These are phyloP conservation scores for Kickxella alabastrina DNA, from an alignment of 192 early-diverging fungal species.

Conservation along the genomic window DNA sequence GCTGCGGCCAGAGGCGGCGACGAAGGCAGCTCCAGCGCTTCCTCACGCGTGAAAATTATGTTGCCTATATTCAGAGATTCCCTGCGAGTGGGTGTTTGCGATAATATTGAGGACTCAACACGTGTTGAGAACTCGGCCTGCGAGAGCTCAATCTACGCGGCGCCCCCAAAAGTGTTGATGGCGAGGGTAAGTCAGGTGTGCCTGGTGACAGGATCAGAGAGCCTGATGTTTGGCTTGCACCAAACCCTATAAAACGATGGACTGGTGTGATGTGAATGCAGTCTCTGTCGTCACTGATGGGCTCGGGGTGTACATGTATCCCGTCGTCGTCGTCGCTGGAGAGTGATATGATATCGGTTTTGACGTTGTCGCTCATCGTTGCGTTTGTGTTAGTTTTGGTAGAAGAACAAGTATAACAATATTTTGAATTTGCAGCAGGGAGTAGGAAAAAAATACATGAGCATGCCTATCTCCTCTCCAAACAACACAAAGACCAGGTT, in stretches of 20 bases:
- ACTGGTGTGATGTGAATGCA: background rate
- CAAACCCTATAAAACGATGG: background rate
- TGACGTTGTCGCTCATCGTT: no score
- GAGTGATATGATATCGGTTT: background rate
- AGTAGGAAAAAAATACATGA: no score
- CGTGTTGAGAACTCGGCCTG: no score
- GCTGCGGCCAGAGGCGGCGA: constrained; percentile 17
- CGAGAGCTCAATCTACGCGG: no score
- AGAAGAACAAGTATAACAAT: background rate
- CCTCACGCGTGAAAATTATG: constrained; percentile 6
- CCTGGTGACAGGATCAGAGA: constrained; percentile 9
- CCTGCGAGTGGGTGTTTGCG: no score
- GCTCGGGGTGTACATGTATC: background rate
- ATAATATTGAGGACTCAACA: no score
- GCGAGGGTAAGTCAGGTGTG: constrained; percentile 34
- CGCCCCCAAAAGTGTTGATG: constrained; percentile 22
- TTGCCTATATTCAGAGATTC: no score
- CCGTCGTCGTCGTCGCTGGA: background rate
- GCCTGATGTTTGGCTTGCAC: background rate
- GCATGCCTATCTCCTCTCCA: no score
- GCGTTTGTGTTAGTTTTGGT: background rate
- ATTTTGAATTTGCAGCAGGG: no score
- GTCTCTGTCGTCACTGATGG: no score
- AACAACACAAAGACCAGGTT: no score
- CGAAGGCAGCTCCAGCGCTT: constrained; percentile 34